phyloP scores from a whole-genome alignment of 345 rosid genomes.

The Hirschfeldia incana region DNA sequence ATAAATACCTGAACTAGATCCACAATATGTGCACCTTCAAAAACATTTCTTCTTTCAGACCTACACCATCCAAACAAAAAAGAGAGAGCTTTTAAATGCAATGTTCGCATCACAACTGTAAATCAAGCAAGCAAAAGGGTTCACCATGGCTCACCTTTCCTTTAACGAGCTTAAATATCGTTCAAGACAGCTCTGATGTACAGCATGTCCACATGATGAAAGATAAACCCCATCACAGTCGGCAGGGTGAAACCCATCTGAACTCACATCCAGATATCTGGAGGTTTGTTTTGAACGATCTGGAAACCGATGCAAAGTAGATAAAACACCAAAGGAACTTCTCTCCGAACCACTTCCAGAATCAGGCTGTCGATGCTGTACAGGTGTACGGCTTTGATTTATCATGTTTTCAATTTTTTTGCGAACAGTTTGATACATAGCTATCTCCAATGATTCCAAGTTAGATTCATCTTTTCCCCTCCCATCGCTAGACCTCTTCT shows the following conservation, averaged over 20 bases:
- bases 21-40: constrained; percentile 88
- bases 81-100: neutral
- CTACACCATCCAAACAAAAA: constrained; percentile 45
- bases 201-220: constrained; percentile 97
- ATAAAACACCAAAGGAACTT: constrained; percentile 42
- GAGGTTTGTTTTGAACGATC: constrained; percentile 55
- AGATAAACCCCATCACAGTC: constrained; percentile 88
- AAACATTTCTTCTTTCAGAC: constrained; percentile 60
- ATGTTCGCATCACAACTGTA: neutral
- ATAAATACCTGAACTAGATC: constrained; percentile 72
- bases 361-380: constrained; percentile 33
- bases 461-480: constrained; percentile 41
- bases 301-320: constrained; percentile 49
- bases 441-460: constrained; percentile 64
- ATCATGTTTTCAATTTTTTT: constrained; percentile 43
- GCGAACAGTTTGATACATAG: constrained; percentile 51
- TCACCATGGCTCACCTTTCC: constrained; percentile 63
- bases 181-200: constrained; percentile 88
- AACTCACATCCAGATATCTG: constrained; percentile 41
- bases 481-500: constrained; percentile 44
- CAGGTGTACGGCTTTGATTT: constrained; percentile 29
- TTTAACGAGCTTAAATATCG: constrained; percentile 77
- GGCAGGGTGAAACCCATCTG: constrained; percentile 70
- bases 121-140: neutral
- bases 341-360: constrained; percentile 40